Base-by-base conservation (phyloP, 2,329 filamentous ascomycete genomes). In the Colletotrichum sidae region DNA sequence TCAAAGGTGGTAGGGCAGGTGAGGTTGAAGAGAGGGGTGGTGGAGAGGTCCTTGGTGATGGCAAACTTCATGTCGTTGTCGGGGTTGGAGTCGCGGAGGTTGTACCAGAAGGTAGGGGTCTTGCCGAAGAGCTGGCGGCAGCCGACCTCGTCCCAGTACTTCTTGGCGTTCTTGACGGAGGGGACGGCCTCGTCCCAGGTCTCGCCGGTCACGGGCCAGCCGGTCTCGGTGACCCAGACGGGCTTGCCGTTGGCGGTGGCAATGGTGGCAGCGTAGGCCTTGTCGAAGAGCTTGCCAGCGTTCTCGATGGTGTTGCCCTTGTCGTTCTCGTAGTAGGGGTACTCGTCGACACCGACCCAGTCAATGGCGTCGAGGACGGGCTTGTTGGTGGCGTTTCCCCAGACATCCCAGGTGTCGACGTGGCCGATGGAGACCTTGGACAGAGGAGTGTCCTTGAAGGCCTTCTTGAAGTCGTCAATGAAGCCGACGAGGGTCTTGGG, bases 371-470 rank as follows among this genome's bases (percentile, higher is more conserved):
- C 80, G 68, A 90, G 83, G 65, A 91, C 88, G 59, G 79, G 76
- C 70, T 82, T 82, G 80, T 90, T 90, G 72, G 82, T 83, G 63
- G 75, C 67, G 76, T 91, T 86, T 51, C 84, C 81, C 86, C 86
- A 89, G 51, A 81, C 83, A 49, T 88, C 88, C 85, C 88, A 90
- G 56, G 89, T 91, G 76, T 92, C 89, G 69, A 91, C 89, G 75
- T 91, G 89, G 34, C 88, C 88, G 67, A 90, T 79, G 54, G 86
- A 82, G 65, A 83, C 78, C 54, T 80, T 80, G 75, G 80, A 69
- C 15, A 85, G 77, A 13, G 76, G 62, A 13, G 74, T 79, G 70
- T 72, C 72, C 53, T 82, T 73, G 70, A 93, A 87, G 60, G 86
- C 82, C 65, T 81, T 78, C 72, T 86, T 86, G 76, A 88, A 89